A percentile compares a stretch with the other conserved stretches of the same genome.
Evolutionary conservation across 345 rosid genomes (phyloP).

Genomic region (Sonneratia alba): DNA sequence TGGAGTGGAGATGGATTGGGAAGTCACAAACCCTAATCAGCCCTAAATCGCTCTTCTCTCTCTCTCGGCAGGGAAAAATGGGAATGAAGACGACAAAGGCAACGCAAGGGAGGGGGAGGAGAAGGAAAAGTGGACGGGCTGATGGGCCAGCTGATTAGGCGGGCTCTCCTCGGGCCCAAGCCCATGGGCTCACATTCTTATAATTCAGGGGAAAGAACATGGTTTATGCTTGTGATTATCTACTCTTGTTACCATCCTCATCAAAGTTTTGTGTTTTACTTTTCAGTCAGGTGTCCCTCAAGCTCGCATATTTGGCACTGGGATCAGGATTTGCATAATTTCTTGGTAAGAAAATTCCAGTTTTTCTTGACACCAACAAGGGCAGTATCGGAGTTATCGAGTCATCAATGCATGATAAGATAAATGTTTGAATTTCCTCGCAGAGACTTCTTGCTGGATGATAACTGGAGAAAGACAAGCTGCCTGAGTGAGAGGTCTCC

Average conservation of each 20-base stretch:
- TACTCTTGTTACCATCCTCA: background rate
- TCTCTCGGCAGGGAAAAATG: too few relatives aligned
- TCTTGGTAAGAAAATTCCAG: slow-evolving; percentile 39
- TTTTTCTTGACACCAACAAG: background rate
- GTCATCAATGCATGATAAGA: background rate
- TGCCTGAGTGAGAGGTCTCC: slow-evolving; percentile 42
- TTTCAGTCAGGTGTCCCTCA: background rate
- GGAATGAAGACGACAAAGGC: too few relatives aligned
- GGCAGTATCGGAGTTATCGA: background rate
- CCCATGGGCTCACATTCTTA: too few relatives aligned
- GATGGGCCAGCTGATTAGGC: too few relatives aligned
- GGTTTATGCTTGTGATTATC: background rate
- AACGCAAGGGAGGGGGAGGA: too few relatives aligned
- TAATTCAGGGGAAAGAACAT: background rate
- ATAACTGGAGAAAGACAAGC: slow-evolving; percentile 66
- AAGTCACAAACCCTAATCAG: too few relatives aligned
- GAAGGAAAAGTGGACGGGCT: too few relatives aligned
- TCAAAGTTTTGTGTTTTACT: background rate
- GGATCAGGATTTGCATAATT: slow-evolving; percentile 45
- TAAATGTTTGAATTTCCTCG: background rate
- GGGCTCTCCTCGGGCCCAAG: too few relatives aligned
- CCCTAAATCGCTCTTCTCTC: too few relatives aligned
- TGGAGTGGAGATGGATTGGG: too few relatives aligned
- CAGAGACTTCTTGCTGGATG: slow-evolving; percentile 82
- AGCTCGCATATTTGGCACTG: slow-evolving; percentile 45